Conservation (phyloP, 2,329 filamentous ascomycete genomes). For the Fusarium verticillioides region DNA sequence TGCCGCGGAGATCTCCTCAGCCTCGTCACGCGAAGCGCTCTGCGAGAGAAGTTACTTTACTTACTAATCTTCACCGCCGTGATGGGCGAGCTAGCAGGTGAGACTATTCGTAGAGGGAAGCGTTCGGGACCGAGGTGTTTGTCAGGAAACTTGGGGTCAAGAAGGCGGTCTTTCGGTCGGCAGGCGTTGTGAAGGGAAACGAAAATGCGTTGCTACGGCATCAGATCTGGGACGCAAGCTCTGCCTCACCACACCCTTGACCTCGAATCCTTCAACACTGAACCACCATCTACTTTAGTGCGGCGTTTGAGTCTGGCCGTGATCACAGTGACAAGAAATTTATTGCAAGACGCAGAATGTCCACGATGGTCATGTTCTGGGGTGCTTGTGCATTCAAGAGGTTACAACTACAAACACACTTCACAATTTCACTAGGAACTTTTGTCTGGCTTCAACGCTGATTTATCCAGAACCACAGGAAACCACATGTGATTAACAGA, state of each 20-base stretch:
- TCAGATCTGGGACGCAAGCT: background rate
- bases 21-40: fast-evolving
- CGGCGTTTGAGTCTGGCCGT: fast-evolving
- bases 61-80: fast-evolving
- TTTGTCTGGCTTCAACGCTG: background rate
- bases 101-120: fast-evolving
- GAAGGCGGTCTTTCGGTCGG: fast-evolving
- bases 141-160: no score
- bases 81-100: fast-evolving
- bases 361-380: background rate
- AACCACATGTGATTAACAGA: background rate
- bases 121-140: background rate
- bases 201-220: background rate
- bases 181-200: no score
- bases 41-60: fast-evolving
- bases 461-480: background rate
- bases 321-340: fast-evolving
- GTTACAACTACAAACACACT: background rate
- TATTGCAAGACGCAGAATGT: fast-evolving
- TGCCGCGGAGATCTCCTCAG: background rate
- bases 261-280: fast-evolving
- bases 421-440: background rate
- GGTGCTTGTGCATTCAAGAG: background rate
- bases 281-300: fast-evolving
- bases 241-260: background rate